Base-by-base conservation (phyloP, 352 stramenopile species). In the Pythium volutum region DNA sequence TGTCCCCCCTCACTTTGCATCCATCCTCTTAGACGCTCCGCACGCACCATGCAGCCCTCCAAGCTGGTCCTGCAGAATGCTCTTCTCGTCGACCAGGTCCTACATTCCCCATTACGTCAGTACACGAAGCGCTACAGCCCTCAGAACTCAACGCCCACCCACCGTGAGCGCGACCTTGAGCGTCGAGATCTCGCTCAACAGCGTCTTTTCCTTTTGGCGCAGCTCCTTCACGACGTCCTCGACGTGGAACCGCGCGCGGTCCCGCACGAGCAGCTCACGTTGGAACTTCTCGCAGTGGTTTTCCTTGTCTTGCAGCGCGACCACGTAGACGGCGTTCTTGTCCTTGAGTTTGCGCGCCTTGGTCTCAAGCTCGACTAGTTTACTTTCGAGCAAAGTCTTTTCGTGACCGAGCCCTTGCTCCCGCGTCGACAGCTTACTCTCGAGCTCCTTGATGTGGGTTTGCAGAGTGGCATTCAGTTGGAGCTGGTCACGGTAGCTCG, bases 211-310 rank as follows among this genome's bases (percentile, higher is more conserved):
- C 3, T 69, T 70, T n/a, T 70, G 66, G 25, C 74, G 52, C 25
- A 89, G 57, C 25, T 85, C 73, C 29, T 87, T 78, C 38, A 74
- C 76, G 27, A 91, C 76, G 60, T 87, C 74, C 16, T 87, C 76
- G 31, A 75, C 56, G 42, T 88, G 70, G 41, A 69, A 63, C 11
- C 61, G 69, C 29, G 65, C 76, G 18, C 76, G 70, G 27, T 83
- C 68, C 2, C 69, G 71, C 29, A 69, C 48, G 3, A 71, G 46
- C 14, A 72, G 55, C 34, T 87, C 78, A 11, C 69, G 69, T 42
- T 89, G 70, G 7, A 75, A 56, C 16, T 58, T 59, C 20, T 87
- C 68, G 12, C 84, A 59, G 39, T 77, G 65, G 41, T 77, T 80
- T 25, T 87, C 73, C 26, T 85, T 82, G 16, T 79, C 70, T 29